Conservation (phyloP, 805 yeast genomes). For the Schwanniomyces pseudopolymorphus region DNA sequence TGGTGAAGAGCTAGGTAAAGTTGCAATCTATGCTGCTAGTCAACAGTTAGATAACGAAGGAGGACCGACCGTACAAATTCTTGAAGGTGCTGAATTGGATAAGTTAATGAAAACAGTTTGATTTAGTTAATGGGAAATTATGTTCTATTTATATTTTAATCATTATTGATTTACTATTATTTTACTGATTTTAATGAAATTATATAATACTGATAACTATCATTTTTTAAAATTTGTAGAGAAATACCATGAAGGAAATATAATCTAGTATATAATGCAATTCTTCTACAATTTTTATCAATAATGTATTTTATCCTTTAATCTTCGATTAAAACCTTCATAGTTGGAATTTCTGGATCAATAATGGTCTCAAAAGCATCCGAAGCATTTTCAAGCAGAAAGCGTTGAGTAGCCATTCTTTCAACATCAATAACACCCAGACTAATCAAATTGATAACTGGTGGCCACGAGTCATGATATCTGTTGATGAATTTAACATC, state of each 20-base stretch:
- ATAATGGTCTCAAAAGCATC: conserved; percentile 19
- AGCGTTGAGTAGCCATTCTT: conserved; percentile 18
- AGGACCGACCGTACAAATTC: conserved; percentile 21
- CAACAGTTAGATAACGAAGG: conserved; percentile 11
- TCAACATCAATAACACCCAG: conserved; percentile 10
- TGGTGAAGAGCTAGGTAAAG: conserved; percentile 66
- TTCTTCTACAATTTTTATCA: too few relatives aligned
- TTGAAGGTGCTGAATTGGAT: conserved; percentile 1
- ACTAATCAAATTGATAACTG: conserved; percentile 15
- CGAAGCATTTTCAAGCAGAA: conserved; percentile 18
- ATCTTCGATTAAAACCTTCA: conserved; percentile 17
- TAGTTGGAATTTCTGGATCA: conserved; percentile 20
- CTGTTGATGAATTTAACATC: conserved; percentile 19
- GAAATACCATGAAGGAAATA: too few relatives aligned
- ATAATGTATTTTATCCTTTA: conserved; percentile 14
- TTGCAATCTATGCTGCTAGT: conserved; percentile 45
- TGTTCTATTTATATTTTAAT: not conserved
- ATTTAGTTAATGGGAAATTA: not conserved
- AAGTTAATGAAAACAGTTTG: not conserved
- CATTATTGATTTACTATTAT: not conserved
- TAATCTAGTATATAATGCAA: too few relatives aligned
- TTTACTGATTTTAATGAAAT: not conserved
- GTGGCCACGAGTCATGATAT: conserved; percentile 14
- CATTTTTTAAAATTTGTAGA: too few relatives aligned
- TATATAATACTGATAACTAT: too few relatives aligned